Evolutionary conservation across 2,329 filamentous ascomycete species (phyloP).

Genomic region (Fusarium sp.): DNA sequence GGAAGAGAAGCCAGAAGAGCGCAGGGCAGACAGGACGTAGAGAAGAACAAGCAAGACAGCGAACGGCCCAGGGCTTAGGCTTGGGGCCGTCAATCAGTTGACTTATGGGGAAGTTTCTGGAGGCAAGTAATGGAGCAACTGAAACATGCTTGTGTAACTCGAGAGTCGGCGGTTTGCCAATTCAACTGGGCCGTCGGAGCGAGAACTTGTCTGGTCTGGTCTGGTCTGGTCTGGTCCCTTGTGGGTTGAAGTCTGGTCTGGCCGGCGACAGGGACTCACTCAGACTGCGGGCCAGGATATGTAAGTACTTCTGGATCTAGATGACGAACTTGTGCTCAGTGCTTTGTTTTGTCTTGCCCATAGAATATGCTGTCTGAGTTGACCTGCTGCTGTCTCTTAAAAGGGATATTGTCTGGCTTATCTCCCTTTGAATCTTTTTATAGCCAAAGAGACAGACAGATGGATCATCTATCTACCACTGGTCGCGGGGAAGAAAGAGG

Average conservation of each 20-base stretch:
- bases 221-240: constrained; percentile 9
- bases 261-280: constrained; percentile 22
- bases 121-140: constrained; percentile 43
- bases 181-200: constrained; percentile 43
- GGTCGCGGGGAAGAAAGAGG: constrained; percentile 7
- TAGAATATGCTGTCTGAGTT: constrained; percentile 16
- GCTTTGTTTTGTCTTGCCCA: constrained; percentile 41
- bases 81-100: constrained; percentile 22
- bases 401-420: constrained; percentile 2
- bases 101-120: constrained; percentile 45
- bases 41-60: constrained; percentile 17
- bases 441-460: background rate
- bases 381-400: constrained; percentile 25
- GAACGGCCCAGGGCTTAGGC: background rate
- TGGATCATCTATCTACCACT: background rate
- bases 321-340: constrained; percentile 39
- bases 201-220: constrained; percentile 21
- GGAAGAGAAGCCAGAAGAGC: constrained; percentile 9
- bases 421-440: constrained; percentile 8
- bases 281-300: background rate
- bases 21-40: constrained; percentile 11
- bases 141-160: constrained; percentile 55
- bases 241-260: constrained; percentile 11
- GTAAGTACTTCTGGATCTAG: background rate
- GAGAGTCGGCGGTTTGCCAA: constrained; percentile 47